These are phyloP conservation scores for Eimeria zaria DNA, from an alignment of 169 alveolate genomes.

Conservation along the genomic window DNA sequence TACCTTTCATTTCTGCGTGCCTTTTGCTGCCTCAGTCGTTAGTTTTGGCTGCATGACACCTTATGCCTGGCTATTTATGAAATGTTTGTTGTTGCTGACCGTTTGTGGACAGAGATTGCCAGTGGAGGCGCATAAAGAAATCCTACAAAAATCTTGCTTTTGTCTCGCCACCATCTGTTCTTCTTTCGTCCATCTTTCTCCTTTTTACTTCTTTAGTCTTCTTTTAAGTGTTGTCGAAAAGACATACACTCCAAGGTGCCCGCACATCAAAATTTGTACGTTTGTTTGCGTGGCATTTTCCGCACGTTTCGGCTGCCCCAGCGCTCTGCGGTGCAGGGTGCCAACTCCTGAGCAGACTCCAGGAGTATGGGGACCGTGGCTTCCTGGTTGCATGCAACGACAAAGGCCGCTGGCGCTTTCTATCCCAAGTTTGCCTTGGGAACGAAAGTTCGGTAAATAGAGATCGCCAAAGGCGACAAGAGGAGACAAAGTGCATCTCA, in stretches of 20 bases:
- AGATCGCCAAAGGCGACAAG: background rate
- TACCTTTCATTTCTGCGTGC: background rate
- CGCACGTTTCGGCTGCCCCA: background rate
- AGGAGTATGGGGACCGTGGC: background rate
- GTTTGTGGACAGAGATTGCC: background rate
- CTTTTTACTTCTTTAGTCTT: background rate
- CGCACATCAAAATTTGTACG: background rate
- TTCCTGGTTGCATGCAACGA: background rate
- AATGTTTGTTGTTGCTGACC: background rate
- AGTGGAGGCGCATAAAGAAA: background rate
- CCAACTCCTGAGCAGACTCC: background rate
- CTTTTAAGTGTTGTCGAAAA: background rate
- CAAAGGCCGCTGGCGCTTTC: background rate
- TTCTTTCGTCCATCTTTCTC: background rate
- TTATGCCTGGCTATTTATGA: background rate
- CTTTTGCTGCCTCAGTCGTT: background rate
- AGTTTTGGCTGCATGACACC: background rate
- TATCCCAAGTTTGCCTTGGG: background rate
- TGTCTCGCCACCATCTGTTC: background rate
- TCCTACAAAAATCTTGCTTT: background rate
- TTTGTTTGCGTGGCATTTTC: background rate
- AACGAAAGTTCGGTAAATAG: background rate
- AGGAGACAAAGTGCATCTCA: constrained; percentile 7
- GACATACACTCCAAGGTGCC: background rate
- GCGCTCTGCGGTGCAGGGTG: background rate